Evolutionary conservation across 352 stramenopile species (phyloP).

Genomic region (Thraustotheca clavata): DNA sequence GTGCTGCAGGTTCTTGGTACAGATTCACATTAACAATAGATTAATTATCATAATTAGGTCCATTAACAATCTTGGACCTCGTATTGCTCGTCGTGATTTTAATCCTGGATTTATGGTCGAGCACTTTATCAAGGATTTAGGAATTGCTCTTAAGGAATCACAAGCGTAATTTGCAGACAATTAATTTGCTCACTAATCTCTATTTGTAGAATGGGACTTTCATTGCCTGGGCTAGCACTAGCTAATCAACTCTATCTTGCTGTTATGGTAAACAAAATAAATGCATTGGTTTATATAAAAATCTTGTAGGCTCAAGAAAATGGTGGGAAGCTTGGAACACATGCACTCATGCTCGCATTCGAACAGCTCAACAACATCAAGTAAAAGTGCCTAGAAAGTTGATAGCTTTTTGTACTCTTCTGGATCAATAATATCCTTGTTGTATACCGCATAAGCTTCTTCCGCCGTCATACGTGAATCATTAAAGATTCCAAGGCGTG

Average conservation of each 20-base stretch:
- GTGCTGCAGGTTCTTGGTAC: slow-evolving; percentile 73
- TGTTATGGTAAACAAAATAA: slow-evolving; percentile 45
- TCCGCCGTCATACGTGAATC: not conserved
- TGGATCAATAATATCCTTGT: slow-evolving; percentile 15
- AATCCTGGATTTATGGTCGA: slow-evolving; percentile 87
- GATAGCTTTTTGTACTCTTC: slow-evolving; percentile 11
- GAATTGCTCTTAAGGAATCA: slow-evolving; percentile 82
- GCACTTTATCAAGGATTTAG: slow-evolving; percentile 88
- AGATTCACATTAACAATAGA: not conserved
- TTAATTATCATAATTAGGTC: slow-evolving; percentile 26
- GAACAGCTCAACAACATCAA: slow-evolving; percentile 76
- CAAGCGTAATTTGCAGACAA: slow-evolving; percentile 27
- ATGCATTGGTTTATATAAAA: not conserved
- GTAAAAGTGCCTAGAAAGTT: no score
- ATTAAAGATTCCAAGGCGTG: not conserved
- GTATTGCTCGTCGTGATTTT: slow-evolving; percentile 83
- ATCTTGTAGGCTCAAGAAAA: slow-evolving; percentile 64
- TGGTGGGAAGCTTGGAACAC: slow-evolving; percentile 59
- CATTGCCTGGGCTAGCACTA: slow-evolving; percentile 71
- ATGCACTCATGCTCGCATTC: slow-evolving; percentile 79
- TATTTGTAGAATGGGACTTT: slow-evolving; percentile 66
- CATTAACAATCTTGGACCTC: slow-evolving; percentile 84
- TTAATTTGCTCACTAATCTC: not conserved
- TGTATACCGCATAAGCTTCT: slow-evolving; percentile 15
- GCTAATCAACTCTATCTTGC: slow-evolving; percentile 82